Evolutionary conservation across 192 early-diverging fungal species (phyloP), one percentile per base, ranked within the genome.

Genomic region (Coemansia sp.): DNA sequence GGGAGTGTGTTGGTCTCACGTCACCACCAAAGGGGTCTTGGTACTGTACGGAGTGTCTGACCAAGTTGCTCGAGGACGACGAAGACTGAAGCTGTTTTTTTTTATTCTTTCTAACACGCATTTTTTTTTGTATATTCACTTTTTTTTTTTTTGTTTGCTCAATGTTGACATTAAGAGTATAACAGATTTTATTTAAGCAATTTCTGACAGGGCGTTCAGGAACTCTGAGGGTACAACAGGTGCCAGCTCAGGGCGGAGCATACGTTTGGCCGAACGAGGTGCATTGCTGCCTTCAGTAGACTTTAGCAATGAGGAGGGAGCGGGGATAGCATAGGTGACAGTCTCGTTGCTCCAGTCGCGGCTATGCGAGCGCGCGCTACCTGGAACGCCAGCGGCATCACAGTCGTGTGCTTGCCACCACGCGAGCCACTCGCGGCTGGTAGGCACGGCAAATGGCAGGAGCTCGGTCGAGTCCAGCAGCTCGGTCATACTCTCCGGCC

Each of bases 381-480:
- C 44, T 12, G 57, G 16, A 18, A n/a, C 57, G 13, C 57, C 29
- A 24, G 65, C 24, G 38, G 43, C 16, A 11, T 43, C 13, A n/a
- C 63, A 12, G 7, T 41, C 61, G 1, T 65, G 67, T 18, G 63
- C 52, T 66, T 71, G 71, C 84, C 84, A 86, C 84, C 84, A 86
- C 36, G 66, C 18, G 42, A 77, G 70, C 79, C 80, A 79, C 51
- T 86, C 83, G 51, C 80, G 80, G 55, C 86, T 82, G 1, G 88
- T 90, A 2, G 89, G 89, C 42, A 90, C 79, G 9, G 88, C 85
- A 73, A 90, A 90, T 64, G 89, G 88, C 38, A 88, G 61, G 60
- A 86, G 73, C 52, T 85, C 87, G 10, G 67, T 66, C 0, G 88
- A 80, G 60, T 90, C 89, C 24, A 85, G 71, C 52, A 87, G 82